Conservation (phyloP, 495 filamentous ascomycete species). For the Aspergillus panamensis region DNA sequence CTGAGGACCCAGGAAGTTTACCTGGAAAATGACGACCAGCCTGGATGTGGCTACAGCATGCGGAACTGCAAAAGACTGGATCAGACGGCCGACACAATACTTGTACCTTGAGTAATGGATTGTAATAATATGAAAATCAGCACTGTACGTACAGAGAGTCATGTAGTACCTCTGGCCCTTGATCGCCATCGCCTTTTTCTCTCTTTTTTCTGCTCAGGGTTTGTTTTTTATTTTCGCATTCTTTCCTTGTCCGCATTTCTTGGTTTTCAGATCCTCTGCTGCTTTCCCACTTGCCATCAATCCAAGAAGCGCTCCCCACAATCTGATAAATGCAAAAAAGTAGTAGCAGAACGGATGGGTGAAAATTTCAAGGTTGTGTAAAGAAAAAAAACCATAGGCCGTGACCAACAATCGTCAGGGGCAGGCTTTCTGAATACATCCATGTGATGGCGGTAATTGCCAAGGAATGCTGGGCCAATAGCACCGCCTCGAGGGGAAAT, state of each 20-base stretch:
- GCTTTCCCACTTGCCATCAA: too few species aligned
- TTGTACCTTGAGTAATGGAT: conserved; percentile 1
- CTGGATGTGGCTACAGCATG: conserved; percentile 16
- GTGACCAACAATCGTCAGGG: conserved; percentile 5
- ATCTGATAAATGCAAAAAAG: neutral
- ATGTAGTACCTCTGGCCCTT: too few species aligned
- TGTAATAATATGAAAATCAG: conserved; percentile 13
- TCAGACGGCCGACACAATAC: neutral
- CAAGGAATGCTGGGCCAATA: conserved; percentile 1
- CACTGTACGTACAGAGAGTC: too few species aligned
- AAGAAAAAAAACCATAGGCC: conserved; percentile 2
- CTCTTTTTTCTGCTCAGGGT: neutral
- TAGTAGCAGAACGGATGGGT: neutral
- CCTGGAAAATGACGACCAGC: conserved; percentile 6
- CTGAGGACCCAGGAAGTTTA: conserved; percentile 5
- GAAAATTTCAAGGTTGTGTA: neutral
- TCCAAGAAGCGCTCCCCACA: too few species aligned
- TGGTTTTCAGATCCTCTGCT: neutral
- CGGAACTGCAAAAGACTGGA: conserved; percentile 13
- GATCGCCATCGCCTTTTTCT: neutral
- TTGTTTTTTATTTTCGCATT: neutral
- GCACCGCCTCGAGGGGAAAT: neutral
- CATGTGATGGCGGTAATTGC: conserved; percentile 4
- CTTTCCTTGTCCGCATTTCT: neutral
- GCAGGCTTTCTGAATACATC: neutral